phyloP scores from a whole-genome alignment of 441 rosid species.

The Erodium moschatum region DNA sequence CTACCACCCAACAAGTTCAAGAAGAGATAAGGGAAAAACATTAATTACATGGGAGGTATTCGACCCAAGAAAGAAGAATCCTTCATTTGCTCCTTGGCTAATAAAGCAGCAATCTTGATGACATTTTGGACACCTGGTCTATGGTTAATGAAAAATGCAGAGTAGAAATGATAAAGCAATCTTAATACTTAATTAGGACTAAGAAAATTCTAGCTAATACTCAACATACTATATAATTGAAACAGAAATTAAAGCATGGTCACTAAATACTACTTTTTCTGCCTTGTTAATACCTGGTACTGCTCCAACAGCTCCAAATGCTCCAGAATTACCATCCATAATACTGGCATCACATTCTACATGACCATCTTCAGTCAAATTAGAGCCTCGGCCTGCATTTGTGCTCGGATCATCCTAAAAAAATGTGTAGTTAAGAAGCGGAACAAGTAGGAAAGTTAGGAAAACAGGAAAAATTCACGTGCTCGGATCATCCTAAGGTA shows the following conservation, averaged over 20 bases:
- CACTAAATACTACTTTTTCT: conserved; percentile 1
- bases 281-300: conserved; percentile 51
- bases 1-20: not conserved
- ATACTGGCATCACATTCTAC: conserved; percentile 90
- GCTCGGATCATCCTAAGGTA: too few species aligned
- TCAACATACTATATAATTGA: too few species aligned
- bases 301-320: conserved; percentile 93
- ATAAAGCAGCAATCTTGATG: conserved; percentile 64
- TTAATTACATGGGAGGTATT: conserved; percentile 78
- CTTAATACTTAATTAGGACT: not conserved
- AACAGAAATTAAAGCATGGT: not conserved
- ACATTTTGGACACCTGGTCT: conserved; percentile 89
- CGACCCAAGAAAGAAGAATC: conserved; percentile 69
- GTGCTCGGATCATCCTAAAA: conserved; percentile 72
- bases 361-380: conserved; percentile 75
- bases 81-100: conserved; percentile 66
- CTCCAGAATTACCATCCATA: conserved; percentile 78
- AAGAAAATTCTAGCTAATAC: not conserved
- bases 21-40: conserved; percentile 7
- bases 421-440: not conserved
- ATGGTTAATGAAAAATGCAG: conserved; percentile 26
- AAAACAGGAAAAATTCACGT: too few species aligned
- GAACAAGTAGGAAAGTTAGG: not conserved
- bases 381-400: conserved; percentile 92
- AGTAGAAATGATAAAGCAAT: conserved; percentile 8